Conservation (phyloP, 73 alveolate species). For the Paramecium bursaria region DNA sequence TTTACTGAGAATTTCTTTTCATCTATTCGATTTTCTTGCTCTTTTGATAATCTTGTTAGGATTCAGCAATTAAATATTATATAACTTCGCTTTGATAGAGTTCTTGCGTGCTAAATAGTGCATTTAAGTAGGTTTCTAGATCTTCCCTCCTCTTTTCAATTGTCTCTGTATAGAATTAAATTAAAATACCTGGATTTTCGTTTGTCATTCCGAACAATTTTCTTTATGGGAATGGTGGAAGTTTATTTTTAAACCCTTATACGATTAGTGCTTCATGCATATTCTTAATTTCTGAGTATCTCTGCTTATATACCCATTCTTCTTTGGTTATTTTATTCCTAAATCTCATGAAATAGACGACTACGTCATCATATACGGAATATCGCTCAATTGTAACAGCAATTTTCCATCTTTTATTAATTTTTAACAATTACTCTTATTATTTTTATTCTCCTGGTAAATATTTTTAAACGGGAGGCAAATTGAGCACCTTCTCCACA, state of each 20-base stretch:
- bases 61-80: slow-evolving; percentile 28
- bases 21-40: slow-evolving; percentile 17
- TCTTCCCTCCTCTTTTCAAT: slow-evolving; percentile 50
- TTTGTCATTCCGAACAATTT: slow-evolving; percentile 31
- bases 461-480: slow-evolving; percentile 12
- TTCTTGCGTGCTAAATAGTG: slow-evolving; percentile 41
- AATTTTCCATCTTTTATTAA: slow-evolving; percentile 1
- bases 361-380: slow-evolving; percentile 51
- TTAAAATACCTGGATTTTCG: slow-evolving; percentile 40
- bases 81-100: slow-evolving; percentile 5
- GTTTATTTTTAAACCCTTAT: slow-evolving; percentile 12
- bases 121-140: slow-evolving; percentile 22
- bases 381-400: slow-evolving; percentile 5
- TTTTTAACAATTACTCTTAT: neutral
- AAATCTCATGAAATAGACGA: slow-evolving; percentile 28
- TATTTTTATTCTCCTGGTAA: slow-evolving; percentile 3
- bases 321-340: slow-evolving; percentile 21
- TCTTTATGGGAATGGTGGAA: slow-evolving; percentile 29
- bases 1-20: slow-evolving; percentile 32
- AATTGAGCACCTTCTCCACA: slow-evolving; percentile 5
- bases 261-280: slow-evolving; percentile 31
- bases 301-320: slow-evolving; percentile 22
- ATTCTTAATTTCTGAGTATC: slow-evolving; percentile 51
- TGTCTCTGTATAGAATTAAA: neutral
- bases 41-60: slow-evolving; percentile 12